A percentile compares a stretch with the other conserved stretches of the same genome.
These are phyloP conservation scores for Hypoxylon perforatum DNA, from an alignment of 495 filamentous ascomycete species.

Conservation along the genomic window DNA sequence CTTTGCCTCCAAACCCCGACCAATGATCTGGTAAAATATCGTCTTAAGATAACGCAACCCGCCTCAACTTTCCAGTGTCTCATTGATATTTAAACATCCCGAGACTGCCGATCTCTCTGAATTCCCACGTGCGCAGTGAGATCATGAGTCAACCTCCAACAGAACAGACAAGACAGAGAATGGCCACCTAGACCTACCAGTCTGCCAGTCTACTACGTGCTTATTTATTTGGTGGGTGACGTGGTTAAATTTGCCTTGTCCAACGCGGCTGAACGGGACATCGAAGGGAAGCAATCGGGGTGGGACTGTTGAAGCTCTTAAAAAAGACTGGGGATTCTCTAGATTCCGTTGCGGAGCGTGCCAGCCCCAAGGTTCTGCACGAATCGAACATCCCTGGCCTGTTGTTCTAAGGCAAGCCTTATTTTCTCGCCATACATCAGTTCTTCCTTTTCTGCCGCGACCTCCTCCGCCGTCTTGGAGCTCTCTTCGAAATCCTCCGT, in stretches of 20 bases:
- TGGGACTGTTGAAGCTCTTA: slow-evolving; percentile 20
- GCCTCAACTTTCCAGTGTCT: slow-evolving; percentile 32
- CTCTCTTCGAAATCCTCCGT: slow-evolving; percentile 59
- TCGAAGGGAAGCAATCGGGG: slow-evolving; percentile 7
- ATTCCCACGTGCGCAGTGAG: slow-evolving; percentile 26
- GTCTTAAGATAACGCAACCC: slow-evolving; percentile 41
- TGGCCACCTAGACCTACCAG: not conserved
- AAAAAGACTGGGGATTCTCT: slow-evolving; percentile 8
- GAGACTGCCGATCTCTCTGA: slow-evolving; percentile 36
- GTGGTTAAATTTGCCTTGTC: slow-evolving; percentile 30
- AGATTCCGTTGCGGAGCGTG: slow-evolving; percentile 34
- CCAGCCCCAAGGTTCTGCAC: slow-evolving; percentile 71
- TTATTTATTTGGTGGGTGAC: slow-evolving; percentile 24
- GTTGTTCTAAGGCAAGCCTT: slow-evolving; percentile 78
- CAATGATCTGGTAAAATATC: slow-evolving; percentile 32
- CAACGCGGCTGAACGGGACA: slow-evolving; percentile 7
- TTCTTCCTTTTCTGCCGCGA: slow-evolving; percentile 55
- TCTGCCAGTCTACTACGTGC: slow-evolving; percentile 9
- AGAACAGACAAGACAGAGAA: not conserved
- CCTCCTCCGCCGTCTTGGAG: slow-evolving; percentile 55
- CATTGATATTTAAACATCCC: slow-evolving; percentile 20
- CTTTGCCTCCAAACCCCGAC: slow-evolving; percentile 28
- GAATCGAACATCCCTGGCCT: slow-evolving; percentile 85
- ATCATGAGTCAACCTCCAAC: slow-evolving; percentile 27
- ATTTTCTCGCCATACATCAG: slow-evolving; percentile 73